Percentiles rank a stretch among this genome's conserved stretches.
Evolutionary conservation across 1,284 basidiomycete species (phyloP).

Genomic region (Malassezia psittaci): DNA sequence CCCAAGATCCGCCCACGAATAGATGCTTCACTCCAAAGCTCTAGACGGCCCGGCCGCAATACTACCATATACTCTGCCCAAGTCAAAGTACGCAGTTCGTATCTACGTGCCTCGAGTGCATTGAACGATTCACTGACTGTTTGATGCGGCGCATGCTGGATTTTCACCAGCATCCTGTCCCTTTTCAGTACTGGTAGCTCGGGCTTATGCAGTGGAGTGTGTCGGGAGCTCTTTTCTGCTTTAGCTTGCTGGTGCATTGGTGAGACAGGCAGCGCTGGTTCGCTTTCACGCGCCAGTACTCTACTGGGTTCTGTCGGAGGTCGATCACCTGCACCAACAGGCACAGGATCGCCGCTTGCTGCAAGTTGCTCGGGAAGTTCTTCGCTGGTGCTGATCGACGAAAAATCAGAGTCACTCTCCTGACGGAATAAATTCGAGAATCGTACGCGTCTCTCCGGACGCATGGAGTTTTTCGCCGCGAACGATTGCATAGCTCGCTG

Average conservation of each 20-base stretch:
- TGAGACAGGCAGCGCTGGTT: slow-evolving; percentile 1
- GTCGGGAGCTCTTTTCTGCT: neutral
- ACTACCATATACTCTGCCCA: slow-evolving; percentile 70
- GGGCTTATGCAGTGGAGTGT: neutral
- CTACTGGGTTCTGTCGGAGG: slow-evolving; percentile 28
- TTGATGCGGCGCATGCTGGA: slow-evolving; percentile 57
- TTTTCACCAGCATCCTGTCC: slow-evolving; percentile 75
- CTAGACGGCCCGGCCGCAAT: slow-evolving; percentile 63
- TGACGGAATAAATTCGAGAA: no score
- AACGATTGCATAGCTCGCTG: no score
- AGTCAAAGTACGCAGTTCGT: slow-evolving; percentile 57
- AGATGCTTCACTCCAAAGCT: slow-evolving; percentile 64
- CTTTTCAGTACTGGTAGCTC: slow-evolving; percentile 38
- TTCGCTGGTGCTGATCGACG: neutral
- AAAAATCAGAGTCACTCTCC: no score
- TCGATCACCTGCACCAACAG: slow-evolving; percentile 22
- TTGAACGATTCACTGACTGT: slow-evolving; percentile 57
- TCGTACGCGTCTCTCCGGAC: no score
- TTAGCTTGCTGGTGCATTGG: neutral
- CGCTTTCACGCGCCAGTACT: slow-evolving; percentile 27
- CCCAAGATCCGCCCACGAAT: slow-evolving; percentile 24
- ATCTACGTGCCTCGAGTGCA: slow-evolving; percentile 55
- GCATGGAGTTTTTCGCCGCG: no score
- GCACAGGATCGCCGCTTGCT: neutral
- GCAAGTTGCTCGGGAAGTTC: neutral